Evolutionary conservation across 805 yeast species (phyloP), one percentile per base, ranked within the genome.

Genomic region (Debaryomyces maramus): DNA sequence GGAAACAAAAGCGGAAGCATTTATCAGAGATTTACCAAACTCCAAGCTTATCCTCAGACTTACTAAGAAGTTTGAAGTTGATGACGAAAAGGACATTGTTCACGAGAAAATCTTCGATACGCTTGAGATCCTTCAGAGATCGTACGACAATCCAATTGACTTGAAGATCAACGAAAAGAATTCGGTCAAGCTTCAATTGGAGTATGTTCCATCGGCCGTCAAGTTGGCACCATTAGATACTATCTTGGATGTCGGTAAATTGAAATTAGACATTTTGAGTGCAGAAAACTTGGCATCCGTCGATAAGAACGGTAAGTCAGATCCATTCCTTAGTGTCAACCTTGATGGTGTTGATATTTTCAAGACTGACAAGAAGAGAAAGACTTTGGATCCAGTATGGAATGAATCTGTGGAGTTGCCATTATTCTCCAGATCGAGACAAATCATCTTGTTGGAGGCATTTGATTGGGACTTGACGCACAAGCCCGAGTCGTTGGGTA

Each of bases 381-480:
- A 79, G 56, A 78, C 86, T 0, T 66, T 85, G 49, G 70, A 78
- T 40, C 96, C 96, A 13, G 73, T 72, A 8, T 89, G 93, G 90
- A 82, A 87, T 56, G 93, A 87, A 51, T 60, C 66, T 6, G 67
- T 77, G 17, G 71, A 70, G 3, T 61, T 88, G 48, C 81, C 85
- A 3, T 60, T 85, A 42, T 71, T 77, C 26, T 83, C 93, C 0
- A 77, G 88, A 59, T 65, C 80, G 2, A 74, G 85, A 55, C 66
- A 76, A 18, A 51, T 64, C 13, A 56, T 84, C 20, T 45, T 60
- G 23, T 49, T 82, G 17, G 74, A 73, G 32, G 78, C 82, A 13
- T 77, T 64, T 52, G 93, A 86, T 60, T 86, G 91, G 91, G 93
- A 86, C 61, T 72, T 83, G 56, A 76, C 89, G 17, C 90, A 87